Evolutionary conservation across 305 asterid genomes (phyloP), one percentile per base, ranked within the genome.

Genomic region (Solanum hybrid): DNA sequence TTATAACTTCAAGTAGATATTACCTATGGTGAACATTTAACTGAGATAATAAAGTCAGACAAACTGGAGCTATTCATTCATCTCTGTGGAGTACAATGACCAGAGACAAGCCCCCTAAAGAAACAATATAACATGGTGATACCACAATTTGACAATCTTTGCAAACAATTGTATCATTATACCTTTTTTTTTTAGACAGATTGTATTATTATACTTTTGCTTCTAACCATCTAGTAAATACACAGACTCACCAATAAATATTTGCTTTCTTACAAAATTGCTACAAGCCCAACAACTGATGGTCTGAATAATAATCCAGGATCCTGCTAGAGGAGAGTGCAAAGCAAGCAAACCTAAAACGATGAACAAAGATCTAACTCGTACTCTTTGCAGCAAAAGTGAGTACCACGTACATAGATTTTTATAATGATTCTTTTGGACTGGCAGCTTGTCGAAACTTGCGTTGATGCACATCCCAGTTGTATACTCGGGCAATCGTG

Each of bases 401-500:
- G 86, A 56, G 89, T 31, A 85, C 91, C 90, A 64, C 72, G 11
- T 12, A 90, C 72, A 88, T 36, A 79, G 15, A 34, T 81, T 71
- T 85, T 37, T 40, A 88, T 91, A 88, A 91, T 2, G 87, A 89
- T 36, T 93, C 93, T 40, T 69, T 60, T 35, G 88, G 56, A 4
- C 86, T 45, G 71, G 89, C 90, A 88, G 94, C 92, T 95, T 95
- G 98, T 27, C 93, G 92, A 86, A 93, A 90, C 91, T 96, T 95
- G 35, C 98, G 96, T 91, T 96, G 98, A 92, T 96, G 98, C 72
- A 97, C 98, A 51, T 97, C 99, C 99, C 99, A 95, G 91, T 97
- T 97, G 91, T 97, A 97, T 82, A 95, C 96, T 6, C 99, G 98
- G 85, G 99, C 98, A 86, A 94, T 94, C 5, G 98, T 97, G 45